Percentiles rank a stretch among this genome's conserved stretches.
These are phyloP conservation scores for Apophysomyces variabilis DNA, from an alignment of 371 early-diverging fungal species.

Conservation along the genomic window DNA sequence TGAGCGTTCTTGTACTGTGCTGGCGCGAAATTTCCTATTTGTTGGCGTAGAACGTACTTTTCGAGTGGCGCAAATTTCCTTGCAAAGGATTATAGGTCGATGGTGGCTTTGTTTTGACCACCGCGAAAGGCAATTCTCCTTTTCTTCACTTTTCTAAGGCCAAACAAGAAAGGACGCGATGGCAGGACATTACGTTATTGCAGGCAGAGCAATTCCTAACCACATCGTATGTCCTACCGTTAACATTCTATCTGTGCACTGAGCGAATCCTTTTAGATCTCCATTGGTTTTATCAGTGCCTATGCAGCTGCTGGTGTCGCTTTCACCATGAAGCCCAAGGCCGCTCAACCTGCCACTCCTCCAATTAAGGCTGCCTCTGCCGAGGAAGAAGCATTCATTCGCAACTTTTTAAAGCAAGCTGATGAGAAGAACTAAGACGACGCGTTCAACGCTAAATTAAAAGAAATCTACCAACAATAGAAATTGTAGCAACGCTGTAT, in stretches of 20 bases:
- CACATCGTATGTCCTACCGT: conserved; percentile 41
- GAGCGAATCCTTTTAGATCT: conserved; percentile 28
- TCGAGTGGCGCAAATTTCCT: too few species aligned
- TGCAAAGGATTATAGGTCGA: too few species aligned
- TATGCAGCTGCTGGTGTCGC: conserved; percentile 45
- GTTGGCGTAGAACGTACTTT: too few species aligned
- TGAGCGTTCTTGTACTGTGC: too few species aligned
- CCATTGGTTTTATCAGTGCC: conserved; percentile 55
- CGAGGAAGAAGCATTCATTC: conserved; percentile 71
- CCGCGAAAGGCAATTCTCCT: neutral
- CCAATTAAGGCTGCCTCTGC: conserved; percentile 70
- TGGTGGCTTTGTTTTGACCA: neutral
- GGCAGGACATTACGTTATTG: conserved; percentile 60
- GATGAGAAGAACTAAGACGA: conserved; percentile 55
- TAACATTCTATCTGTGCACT: neutral
- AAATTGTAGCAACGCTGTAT: neutral
- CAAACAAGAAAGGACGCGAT: conserved; percentile 26
- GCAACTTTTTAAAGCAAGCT: conserved; percentile 68
- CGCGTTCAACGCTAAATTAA: neutral
- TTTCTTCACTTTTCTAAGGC: neutral
- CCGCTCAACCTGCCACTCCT: conserved; percentile 55
- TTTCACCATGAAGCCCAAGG: conserved; percentile 52
- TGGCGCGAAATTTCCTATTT: too few species aligned
- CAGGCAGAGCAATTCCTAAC: conserved; percentile 53
- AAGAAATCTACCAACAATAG: neutral